These are phyloP conservation scores for Oryza rufipogon DNA, from an alignment of 176 grass and related monocot genomes.

Conservation along the genomic window DNA sequence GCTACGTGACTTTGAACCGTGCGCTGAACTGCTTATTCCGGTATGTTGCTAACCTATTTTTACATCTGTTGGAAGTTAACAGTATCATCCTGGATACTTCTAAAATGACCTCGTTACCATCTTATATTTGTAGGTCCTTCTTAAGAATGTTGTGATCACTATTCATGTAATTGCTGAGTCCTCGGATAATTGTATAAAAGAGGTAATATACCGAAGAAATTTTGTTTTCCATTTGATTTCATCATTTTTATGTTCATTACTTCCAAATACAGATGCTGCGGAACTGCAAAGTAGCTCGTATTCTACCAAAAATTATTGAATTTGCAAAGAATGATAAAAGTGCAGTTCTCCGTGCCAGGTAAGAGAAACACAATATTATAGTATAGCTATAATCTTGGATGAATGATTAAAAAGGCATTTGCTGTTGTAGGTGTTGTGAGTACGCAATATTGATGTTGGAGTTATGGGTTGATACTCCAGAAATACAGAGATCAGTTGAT, in stretches of 20 bases:
- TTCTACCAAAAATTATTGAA: constrained; percentile 80
- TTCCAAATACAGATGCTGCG: constrained; percentile 62
- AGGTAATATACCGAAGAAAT: constrained; percentile 47
- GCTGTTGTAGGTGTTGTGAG: constrained; percentile 74
- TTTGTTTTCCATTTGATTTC: constrained; percentile 37
- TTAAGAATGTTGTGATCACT: constrained; percentile 90
- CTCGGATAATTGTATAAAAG: constrained; percentile 93
- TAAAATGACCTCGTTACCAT: neutral
- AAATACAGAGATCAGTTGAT: constrained; percentile 81
- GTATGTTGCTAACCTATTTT: constrained; percentile 42
- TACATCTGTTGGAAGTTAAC: neutral
- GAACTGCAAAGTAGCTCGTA: constrained; percentile 93
- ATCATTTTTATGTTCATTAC: constrained; percentile 24
- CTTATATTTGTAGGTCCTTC: constrained; percentile 64
- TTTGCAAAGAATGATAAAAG: constrained; percentile 82
- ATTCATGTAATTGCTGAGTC: constrained; percentile 86
- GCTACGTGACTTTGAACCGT: constrained; percentile 75
- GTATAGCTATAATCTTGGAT: constrained; percentile 7
- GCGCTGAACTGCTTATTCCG: constrained; percentile 82
- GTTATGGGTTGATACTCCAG: constrained; percentile 86
- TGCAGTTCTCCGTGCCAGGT: constrained; percentile 75
- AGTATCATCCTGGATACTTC: constrained; percentile 15
- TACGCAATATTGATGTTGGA: constrained; percentile 87
- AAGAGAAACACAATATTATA: constrained; percentile 8
- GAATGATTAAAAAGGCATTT: constrained; percentile 1